Percentiles rank a stretch among this genome's conserved stretches.
Conservation (phyloP, 306 rosid genomes). For the Rosa lucieae region DNA sequence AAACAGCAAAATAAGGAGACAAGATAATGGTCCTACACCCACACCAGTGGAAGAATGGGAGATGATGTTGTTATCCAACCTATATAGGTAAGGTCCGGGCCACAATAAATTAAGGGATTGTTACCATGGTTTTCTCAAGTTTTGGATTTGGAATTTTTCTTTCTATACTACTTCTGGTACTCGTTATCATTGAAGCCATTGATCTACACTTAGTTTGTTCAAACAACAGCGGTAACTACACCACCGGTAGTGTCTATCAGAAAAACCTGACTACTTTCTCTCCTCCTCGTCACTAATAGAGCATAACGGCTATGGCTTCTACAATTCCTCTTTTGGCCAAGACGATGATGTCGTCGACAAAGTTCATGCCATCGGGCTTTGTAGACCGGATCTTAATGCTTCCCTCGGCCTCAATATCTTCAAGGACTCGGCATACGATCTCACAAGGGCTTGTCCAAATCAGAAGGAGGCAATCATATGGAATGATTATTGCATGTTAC, state of each 20-base stretch:
- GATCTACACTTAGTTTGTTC: slow-evolving; percentile 24
- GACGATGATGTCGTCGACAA: slow-evolving; percentile 10
- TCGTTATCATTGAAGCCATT: slow-evolving; percentile 14
- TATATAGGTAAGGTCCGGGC: no score
- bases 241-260: slow-evolving; percentile 38
- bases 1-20: no score
- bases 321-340: slow-evolving; percentile 39
- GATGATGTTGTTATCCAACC: no score
- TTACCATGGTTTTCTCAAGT: background rate
- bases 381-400: background rate
- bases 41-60: no score
- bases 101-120: no score
- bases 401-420: background rate
- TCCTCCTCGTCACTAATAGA: slow-evolving; percentile 31
- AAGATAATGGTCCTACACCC: no score
- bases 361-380: slow-evolving; percentile 32
- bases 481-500: background rate
- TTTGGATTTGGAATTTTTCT: slow-evolving; percentile 1
- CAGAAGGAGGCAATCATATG: background rate
- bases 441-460: background rate
- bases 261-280: slow-evolving; percentile 46
- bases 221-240: slow-evolving; percentile 38
- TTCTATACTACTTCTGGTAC: background rate
- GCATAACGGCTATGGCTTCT: slow-evolving; percentile 31
- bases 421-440: background rate